Percentiles rank a stretch among this genome's conserved stretches.
phyloP scores from a whole-genome alignment of 768 basidiomycete genomes.

The Termitomyces sp. region DNA sequence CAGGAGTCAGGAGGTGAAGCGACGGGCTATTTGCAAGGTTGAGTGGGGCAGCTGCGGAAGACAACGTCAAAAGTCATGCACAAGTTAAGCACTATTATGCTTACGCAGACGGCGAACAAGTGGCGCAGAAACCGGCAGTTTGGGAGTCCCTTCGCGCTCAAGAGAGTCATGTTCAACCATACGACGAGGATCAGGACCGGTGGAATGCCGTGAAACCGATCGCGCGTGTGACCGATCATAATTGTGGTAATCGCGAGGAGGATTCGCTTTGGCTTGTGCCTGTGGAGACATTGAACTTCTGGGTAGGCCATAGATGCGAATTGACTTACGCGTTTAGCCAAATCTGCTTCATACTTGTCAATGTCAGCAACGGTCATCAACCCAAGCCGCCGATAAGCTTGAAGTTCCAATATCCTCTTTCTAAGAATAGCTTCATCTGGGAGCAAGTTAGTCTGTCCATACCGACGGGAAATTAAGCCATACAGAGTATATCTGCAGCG shows the following conservation, averaged over 20 bases:
- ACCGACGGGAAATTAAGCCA: slow-evolving; percentile 17
- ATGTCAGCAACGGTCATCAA: slow-evolving; percentile 82
- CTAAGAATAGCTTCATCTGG: slow-evolving; percentile 84
- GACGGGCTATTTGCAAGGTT: slow-evolving; percentile 90
- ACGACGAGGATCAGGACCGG: slow-evolving; percentile 49
- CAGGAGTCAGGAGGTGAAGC: slow-evolving; percentile 81
- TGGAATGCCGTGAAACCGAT: slow-evolving; percentile 44
- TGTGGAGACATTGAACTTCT: slow-evolving; percentile 16
- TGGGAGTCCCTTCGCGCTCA: slow-evolving; percentile 58
- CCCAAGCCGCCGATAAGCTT: slow-evolving; percentile 84
- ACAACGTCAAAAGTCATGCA: background rate
- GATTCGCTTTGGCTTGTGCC: slow-evolving; percentile 58
- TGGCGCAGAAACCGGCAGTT: slow-evolving; percentile 29
- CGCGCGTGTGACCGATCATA: slow-evolving; percentile 47
- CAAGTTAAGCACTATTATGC: slow-evolving; percentile 5
- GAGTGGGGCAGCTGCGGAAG: slow-evolving; percentile 49
- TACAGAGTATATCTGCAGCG: slow-evolving; percentile 86
- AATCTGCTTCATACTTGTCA: slow-evolving; percentile 80
- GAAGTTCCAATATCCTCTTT: slow-evolving; percentile 86
- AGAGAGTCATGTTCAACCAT: slow-evolving; percentile 45
- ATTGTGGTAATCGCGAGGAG: slow-evolving; percentile 50
- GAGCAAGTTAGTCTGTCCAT: background rate
- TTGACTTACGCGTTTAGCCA: slow-evolving; percentile 54
- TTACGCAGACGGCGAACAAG: slow-evolving; percentile 40
- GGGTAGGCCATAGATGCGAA: background rate